Percentiles rank a stretch among this genome's conserved stretches.
Evolutionary conservation across 331 rosid species (phyloP).

Genomic region (Acacia concinna): DNA sequence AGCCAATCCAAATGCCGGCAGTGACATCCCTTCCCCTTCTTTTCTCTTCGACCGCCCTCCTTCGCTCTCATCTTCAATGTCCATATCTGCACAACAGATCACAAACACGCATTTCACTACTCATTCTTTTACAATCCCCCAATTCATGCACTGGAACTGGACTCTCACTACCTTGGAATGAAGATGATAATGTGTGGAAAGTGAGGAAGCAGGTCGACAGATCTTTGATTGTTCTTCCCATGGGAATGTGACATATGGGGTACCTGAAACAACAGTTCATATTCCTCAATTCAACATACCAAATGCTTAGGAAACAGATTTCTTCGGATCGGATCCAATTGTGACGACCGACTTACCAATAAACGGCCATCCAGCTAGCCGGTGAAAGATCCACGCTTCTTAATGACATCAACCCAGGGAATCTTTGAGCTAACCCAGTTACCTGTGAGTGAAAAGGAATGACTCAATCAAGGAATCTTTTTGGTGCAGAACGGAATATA

Average conservation of each 20-base stretch:
- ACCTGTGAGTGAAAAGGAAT: slow-evolving; percentile 54
- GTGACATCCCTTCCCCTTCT: slow-evolving; percentile 65
- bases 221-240: slow-evolving; percentile 94
- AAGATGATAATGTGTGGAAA: slow-evolving; percentile 94
- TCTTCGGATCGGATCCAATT: background rate
- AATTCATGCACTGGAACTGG: background rate
- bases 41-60: slow-evolving; percentile 54
- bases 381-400: slow-evolving; percentile 98
- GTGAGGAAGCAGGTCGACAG: slow-evolving; percentile 88
- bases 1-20: slow-evolving; percentile 88
- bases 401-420: slow-evolving; percentile 87
- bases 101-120: background rate
- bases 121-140: background rate
- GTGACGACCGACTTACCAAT: slow-evolving; percentile 54
- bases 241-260: slow-evolving; percentile 96
- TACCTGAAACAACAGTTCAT: slow-evolving; percentile 53
- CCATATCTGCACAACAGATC: slow-evolving; percentile 58
- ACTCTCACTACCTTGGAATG: slow-evolving; percentile 78
- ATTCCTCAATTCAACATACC: background rate
- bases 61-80: slow-evolving; percentile 70
- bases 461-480: slow-evolving; percentile 37
- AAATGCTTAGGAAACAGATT: background rate
- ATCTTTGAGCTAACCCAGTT: slow-evolving; percentile 72
- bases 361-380: slow-evolving; percentile 98
- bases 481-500: slow-evolving; percentile 5